These are phyloP conservation scores for Hymenoscyphus linearis DNA, from an alignment of 2,329 filamentous ascomycete species.

Conservation along the genomic window DNA sequence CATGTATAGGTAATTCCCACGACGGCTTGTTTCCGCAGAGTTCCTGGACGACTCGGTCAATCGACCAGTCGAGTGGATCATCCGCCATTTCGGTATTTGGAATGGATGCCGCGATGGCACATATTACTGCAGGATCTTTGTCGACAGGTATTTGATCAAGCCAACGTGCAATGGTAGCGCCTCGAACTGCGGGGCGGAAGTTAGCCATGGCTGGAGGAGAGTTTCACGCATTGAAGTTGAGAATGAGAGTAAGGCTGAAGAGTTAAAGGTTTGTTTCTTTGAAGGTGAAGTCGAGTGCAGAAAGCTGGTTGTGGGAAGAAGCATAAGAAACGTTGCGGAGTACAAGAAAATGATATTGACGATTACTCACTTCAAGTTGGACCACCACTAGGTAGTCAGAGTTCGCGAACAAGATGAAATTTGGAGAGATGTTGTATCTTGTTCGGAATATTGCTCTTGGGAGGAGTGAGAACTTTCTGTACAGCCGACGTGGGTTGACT, in stretches of 20 bases:
- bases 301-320: not conserved
- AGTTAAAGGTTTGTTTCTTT: not conserved
- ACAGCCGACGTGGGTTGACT: not conserved
- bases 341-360: not conserved
- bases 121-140: not conserved
- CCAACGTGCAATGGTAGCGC: not conserved
- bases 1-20: constrained; percentile 37
- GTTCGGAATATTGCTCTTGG: not conserved
- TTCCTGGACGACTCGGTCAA: constrained; percentile 60
- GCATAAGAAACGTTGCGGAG: not conserved
- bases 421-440: not conserved
- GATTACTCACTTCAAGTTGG: not conserved
- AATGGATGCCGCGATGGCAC: not conserved
- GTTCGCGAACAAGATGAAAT: not conserved
- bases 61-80: constrained; percentile 73
- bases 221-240: not conserved
- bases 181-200: constrained; percentile 4
- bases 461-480: not conserved
- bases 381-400: not conserved
- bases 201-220: not conserved
- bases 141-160: not conserved
- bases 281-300: not conserved
- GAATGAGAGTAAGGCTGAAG: not conserved
- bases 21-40: constrained; percentile 53
- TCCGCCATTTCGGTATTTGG: constrained; percentile 30